Conservation (phyloP, 306 rosid species). For the Castanea sativa region DNA sequence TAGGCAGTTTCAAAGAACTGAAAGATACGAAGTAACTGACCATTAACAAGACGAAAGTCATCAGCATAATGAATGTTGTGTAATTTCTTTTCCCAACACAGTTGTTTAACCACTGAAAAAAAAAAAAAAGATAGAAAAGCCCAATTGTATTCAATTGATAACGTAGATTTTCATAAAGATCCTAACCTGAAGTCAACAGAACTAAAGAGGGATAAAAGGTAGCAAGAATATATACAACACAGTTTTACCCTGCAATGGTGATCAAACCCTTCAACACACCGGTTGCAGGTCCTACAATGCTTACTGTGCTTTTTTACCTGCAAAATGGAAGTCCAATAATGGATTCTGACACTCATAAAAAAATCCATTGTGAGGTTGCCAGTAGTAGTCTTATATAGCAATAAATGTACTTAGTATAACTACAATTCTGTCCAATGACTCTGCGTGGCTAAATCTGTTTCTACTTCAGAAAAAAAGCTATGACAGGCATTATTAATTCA, state of each 20-base stretch:
- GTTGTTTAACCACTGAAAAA: conserved; percentile 92
- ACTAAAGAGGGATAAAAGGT: not conserved
- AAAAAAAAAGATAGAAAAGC: not conserved
- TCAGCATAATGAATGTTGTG: conserved; percentile 83
- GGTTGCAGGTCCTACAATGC: conserved; percentile 94
- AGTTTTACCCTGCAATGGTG: conserved; percentile 88
- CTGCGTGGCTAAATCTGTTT: not conserved
- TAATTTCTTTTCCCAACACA: conserved; percentile 91
- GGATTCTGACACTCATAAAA: not conserved
- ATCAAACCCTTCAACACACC: conserved; percentile 94
- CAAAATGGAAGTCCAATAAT: not conserved
- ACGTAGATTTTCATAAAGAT: not conserved
- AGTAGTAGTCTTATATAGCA: not conserved
- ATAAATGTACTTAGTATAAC: not conserved
- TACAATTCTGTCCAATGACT: not conserved
- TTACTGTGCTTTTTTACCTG: conserved; percentile 85
- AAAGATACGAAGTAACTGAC: conserved; percentile 37
- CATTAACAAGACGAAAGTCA: conserved; percentile 72
- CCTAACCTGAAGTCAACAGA: not conserved
- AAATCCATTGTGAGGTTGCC: not conserved
- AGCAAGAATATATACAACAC: not conserved
- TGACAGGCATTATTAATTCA: not conserved
- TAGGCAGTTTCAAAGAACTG: not conserved
- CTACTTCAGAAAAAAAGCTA: not conserved
- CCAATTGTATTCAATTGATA: not conserved